Evolutionary conservation across 805 yeast genomes (phyloP).

Genomic region (Candida chilensis): DNA sequence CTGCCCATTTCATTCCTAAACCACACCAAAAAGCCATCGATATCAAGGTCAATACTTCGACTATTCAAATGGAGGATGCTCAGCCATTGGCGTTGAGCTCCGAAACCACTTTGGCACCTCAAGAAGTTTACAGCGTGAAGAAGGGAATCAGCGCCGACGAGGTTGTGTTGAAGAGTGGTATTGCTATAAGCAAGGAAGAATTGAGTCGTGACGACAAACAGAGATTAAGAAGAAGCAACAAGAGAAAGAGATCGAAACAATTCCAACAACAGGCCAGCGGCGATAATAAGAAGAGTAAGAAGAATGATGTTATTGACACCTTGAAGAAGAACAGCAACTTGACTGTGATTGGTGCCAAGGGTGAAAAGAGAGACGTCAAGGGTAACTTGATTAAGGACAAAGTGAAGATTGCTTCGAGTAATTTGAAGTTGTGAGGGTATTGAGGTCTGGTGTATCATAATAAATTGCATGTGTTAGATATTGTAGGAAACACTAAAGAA

Average conservation of each 20-base stretch:
- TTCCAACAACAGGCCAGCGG: conserved; percentile 19
- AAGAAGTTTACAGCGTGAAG: conserved; percentile 63
- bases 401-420: conserved; percentile 2
- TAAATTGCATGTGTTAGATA: too few relatives aligned
- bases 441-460: too few relatives aligned
- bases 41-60: conserved; percentile 73
- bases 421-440: conserved; percentile 1
- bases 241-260: conserved; percentile 66
- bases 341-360: conserved; percentile 68
- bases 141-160: conserved; percentile 44
- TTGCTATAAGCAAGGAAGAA: conserved; percentile 75
- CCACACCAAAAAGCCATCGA: conserved; percentile 75
- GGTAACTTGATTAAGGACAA: conserved; percentile 53
- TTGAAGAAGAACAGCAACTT: conserved; percentile 66
- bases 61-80: conserved; percentile 91
- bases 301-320: conserved; percentile 59
- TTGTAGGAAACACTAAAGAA: too few relatives aligned
- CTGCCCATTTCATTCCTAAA: conserved; percentile 93
- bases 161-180: conserved; percentile 66
- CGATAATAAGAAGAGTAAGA: conserved; percentile 42
- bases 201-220: conserved; percentile 78
- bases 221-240: conserved; percentile 77
- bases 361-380: conserved; percentile 62
- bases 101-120: conserved; percentile 83
- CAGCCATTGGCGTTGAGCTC: conserved; percentile 80